Evolutionary conservation across 2,329 filamentous ascomycete species (phyloP).

Genomic region (Fusarium mangiferae): DNA sequence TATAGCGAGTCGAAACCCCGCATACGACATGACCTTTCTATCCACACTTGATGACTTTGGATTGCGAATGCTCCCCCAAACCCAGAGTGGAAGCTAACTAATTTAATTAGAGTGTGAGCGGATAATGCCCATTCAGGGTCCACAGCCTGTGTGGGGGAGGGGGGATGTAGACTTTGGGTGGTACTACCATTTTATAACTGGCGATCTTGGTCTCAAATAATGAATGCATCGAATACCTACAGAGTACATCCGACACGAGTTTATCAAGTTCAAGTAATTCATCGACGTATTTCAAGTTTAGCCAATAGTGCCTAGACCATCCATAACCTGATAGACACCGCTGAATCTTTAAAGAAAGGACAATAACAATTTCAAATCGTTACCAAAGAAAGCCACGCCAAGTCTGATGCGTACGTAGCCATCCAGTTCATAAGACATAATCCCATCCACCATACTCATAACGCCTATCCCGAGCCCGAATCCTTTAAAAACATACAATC

Average conservation of each 20-base stretch:
- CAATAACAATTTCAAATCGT: slow-evolving; percentile 15
- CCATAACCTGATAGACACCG: slow-evolving; percentile 1
- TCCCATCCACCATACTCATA: slow-evolving; percentile 21
- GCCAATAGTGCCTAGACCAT: slow-evolving; percentile 9
- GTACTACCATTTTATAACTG: neutral
- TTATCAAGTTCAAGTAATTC: neutral
- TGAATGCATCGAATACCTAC: neutral
- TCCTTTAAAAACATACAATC: slow-evolving; percentile 25
- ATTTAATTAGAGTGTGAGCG: neutral
- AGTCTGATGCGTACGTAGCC: slow-evolving; percentile 1
- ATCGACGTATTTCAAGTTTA: neutral
- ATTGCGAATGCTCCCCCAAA: slow-evolving; percentile 13
- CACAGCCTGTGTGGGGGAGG: slow-evolving; percentile 29
- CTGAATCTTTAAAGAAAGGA: slow-evolving; percentile 28
- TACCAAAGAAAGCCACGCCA: slow-evolving; percentile 2
- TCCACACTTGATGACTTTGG: neutral
- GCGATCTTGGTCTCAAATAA: neutral
- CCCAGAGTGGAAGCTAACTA: neutral
- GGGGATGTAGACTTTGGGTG: slow-evolving; percentile 4
- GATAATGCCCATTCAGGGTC: slow-evolving; percentile 11
- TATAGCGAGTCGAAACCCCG: slow-evolving; percentile 37
- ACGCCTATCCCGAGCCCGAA: slow-evolving; percentile 23
- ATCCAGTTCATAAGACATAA: slow-evolving; percentile 29
- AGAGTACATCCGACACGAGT: neutral
- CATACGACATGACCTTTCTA: slow-evolving; percentile 1